Conservation (phyloP, 2,329 filamentous ascomycete species). For the Myriangium duriaei region DNA sequence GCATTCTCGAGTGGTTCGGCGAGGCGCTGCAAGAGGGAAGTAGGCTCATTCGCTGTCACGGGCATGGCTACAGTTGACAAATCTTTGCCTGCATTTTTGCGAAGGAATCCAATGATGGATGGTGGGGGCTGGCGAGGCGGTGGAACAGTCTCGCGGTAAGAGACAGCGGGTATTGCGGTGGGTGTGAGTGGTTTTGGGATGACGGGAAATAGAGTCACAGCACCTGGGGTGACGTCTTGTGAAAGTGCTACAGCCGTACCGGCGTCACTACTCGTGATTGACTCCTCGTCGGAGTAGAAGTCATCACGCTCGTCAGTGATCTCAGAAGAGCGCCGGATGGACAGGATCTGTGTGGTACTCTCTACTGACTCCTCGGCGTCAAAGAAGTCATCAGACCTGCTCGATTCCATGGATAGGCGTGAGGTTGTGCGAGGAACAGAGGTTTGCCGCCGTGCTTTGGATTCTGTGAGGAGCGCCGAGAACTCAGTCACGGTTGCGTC, state of each 20-base stretch:
- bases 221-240: slow-evolving; percentile 13
- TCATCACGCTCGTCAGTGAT: slow-evolving; percentile 49
- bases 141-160: slow-evolving; percentile 57
- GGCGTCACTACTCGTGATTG: slow-evolving; percentile 43
- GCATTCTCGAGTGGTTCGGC: slow-evolving; percentile 90
- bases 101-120: slow-evolving; percentile 82
- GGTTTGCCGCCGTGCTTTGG: slow-evolving; percentile 59
- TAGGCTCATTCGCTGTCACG: slow-evolving; percentile 87
- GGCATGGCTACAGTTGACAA: slow-evolving; percentile 95
- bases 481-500: slow-evolving; percentile 78
- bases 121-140: slow-evolving; percentile 69
- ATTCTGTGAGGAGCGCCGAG: slow-evolving; percentile 60
- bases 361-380: slow-evolving; percentile 62
- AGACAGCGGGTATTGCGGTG: slow-evolving; percentile 56
- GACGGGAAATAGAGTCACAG: slow-evolving; percentile 50
- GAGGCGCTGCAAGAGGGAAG: slow-evolving; percentile 74
- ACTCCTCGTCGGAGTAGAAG: slow-evolving; percentile 28
- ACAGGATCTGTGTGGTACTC: slow-evolving; percentile 52
- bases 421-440: slow-evolving; percentile 32
- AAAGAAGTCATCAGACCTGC: slow-evolving; percentile 81
- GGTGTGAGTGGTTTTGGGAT: slow-evolving; percentile 67
- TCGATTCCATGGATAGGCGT: slow-evolving; percentile 66
- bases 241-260: slow-evolving; percentile 28
- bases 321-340: slow-evolving; percentile 61
- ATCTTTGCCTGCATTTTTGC: slow-evolving; percentile 97